Evolutionary conservation across 257 asterid species (phyloP), one percentile per base, ranked within the genome.

Genomic region (Paraleonurus japonicus): DNA sequence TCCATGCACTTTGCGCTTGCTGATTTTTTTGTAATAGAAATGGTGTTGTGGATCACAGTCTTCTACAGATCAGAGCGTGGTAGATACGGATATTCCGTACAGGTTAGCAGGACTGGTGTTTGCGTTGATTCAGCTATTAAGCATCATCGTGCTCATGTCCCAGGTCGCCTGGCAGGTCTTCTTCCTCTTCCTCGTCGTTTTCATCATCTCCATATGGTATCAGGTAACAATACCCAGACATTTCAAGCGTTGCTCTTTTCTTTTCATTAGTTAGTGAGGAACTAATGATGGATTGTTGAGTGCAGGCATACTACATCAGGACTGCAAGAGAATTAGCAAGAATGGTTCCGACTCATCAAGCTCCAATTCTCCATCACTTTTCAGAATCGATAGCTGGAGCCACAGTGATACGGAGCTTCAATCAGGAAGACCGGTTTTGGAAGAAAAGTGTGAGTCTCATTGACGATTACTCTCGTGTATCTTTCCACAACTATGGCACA

Each of bases 321-420:
- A 81, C 88, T 1, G 96, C 96, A 12, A 74, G 97, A 83, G 96
- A 91, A 74, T 84, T 91, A 61, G 96, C 97, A 6, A 78, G 97
- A 67, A 87, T 91, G 96, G 87, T 89, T 58, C 91, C 95, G 17
- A 57, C 78, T 58, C 89, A 75, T 74, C 91, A 82, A 76, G 92
- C 96, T 73, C 97, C 97, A 7, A 76, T 91, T 33, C 88, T 89
- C 67, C 97, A 91, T 69, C 96, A 91, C 71, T 89, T 89, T 19
- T 89, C 96, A 24, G 97, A 91, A 77, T 87, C 97, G 2, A 77
- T 86, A 43, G 57, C 81, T 2, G 97, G 97, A 50, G 87, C 86
- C 6, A 86, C 95, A 13, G 77, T 88, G 12, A 86, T 91, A 43
- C 86, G 96, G 1, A 82, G 95, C 81, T 91, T 91, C 83, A 81